A percentile compares a stretch with the other conserved stretches of the same genome.
phyloP scores from a whole-genome alignment of 2,329 filamentous ascomycete genomes.

The Hymenoscyphus infarciens region DNA sequence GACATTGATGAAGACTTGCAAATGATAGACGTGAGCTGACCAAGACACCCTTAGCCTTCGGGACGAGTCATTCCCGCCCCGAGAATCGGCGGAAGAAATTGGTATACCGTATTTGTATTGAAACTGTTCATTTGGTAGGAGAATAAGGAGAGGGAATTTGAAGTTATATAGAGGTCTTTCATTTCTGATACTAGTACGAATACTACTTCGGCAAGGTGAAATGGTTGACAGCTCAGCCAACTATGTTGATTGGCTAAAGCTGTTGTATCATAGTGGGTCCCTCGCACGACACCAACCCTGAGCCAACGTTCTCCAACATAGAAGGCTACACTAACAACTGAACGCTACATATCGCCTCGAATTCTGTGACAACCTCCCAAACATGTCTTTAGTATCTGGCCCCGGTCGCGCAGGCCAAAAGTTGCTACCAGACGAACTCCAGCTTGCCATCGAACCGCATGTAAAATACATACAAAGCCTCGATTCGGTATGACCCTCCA shows the following conservation, averaged over 20 bases:
- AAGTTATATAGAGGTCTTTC: not conserved
- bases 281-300: not conserved
- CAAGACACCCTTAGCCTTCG: too few species aligned
- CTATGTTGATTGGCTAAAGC: not conserved
- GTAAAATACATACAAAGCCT: constrained; percentile 91
- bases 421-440: constrained; percentile 33
- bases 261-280: not conserved
- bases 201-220: too few species aligned
- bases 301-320: not conserved
- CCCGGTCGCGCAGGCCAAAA: constrained; percentile 30
- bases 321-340: not conserved
- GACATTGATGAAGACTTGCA: not conserved
- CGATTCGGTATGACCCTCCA: constrained; percentile 63
- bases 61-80: not conserved
- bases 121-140: not conserved
- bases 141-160: not conserved
- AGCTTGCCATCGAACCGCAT: constrained; percentile 50
- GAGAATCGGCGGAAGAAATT: too few species aligned
- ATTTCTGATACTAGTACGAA: too few species aligned
- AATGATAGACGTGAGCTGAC: not conserved
- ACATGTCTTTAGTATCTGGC: constrained; percentile 35
- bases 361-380: not conserved
- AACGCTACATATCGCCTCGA: not conserved
- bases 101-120: not conserved
- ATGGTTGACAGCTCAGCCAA: too few species aligned